Conservation (phyloP, 179 eudicot genomes). For the Heliamphora pulchella region DNA sequence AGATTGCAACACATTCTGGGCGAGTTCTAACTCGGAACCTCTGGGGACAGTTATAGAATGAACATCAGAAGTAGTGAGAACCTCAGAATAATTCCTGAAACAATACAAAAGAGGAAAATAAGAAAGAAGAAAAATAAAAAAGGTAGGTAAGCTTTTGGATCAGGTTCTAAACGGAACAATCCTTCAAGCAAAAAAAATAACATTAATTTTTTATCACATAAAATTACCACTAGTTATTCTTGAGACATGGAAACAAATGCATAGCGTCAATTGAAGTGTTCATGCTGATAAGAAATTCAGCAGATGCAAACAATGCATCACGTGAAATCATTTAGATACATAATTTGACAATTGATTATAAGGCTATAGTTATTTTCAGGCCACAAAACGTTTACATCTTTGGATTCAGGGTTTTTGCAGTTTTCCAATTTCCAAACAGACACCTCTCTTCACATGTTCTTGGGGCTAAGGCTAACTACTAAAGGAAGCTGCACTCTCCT, state of each 20-base stretch:
- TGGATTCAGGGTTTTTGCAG: too few species aligned
- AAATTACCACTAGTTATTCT: not conserved
- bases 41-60: conserved; percentile 20
- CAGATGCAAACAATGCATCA: not conserved
- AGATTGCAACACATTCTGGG: conserved; percentile 66
- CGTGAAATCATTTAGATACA: too few species aligned
- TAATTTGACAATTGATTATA: too few species aligned
- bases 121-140: too few species aligned
- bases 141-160: not conserved
- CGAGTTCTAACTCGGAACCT: conserved; percentile 43
- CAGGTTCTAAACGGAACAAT: not conserved
- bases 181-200: not conserved
- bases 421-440: too few species aligned
- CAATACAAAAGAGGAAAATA: not conserved
- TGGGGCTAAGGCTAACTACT: too few species aligned
- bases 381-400: too few species aligned
- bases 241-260: not conserved
- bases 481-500: too few species aligned
- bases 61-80: conserved; percentile 40
- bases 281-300: not conserved
- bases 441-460: too few species aligned
- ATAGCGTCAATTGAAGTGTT: not conserved
- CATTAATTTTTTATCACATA: not conserved
- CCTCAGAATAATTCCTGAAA: conserved; percentile 58
- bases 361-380: too few species aligned